phyloP scores from a whole-genome alignment of 768 basidiomycete genomes.

The Tulasnella sp. region DNA sequence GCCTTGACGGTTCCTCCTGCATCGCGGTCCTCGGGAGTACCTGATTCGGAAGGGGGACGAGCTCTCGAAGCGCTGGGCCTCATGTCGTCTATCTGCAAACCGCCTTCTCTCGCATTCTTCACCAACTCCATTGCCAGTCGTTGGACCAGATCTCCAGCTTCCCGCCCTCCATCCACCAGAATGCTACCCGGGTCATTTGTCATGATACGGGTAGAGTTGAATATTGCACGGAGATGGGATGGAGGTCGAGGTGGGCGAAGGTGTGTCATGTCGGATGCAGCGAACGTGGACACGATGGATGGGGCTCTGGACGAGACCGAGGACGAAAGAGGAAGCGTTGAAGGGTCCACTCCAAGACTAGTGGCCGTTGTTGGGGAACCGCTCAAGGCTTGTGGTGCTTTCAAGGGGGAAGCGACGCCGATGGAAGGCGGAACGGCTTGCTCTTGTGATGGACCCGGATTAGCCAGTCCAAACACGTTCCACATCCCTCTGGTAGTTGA shows the following conservation, averaged over 20 bases:
- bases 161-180: constrained; percentile 52
- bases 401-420: neutral
- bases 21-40: constrained; percentile 42
- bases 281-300: constrained; percentile 18
- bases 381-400: neutral
- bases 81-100: constrained; percentile 39
- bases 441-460: neutral
- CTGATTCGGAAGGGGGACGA: constrained; percentile 28
- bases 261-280: constrained; percentile 13
- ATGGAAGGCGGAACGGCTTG: neutral
- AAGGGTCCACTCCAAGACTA: neutral
- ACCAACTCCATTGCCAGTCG: constrained; percentile 65
- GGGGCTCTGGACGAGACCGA: constrained; percentile 23
- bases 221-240: constrained; percentile 57
- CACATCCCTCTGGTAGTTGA: constrained; percentile 26
- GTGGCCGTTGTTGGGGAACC: neutral
- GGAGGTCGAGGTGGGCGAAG: constrained; percentile 39
- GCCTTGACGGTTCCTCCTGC: constrained; percentile 38
- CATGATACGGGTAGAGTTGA: constrained; percentile 84
- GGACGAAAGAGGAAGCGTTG: neutral
- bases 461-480: constrained; percentile 24
- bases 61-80: constrained; percentile 32
- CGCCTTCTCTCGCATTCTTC: constrained; percentile 61
- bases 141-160: constrained; percentile 57
- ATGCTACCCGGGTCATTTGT: constrained; percentile 70